Conservation (phyloP, 1,284 basidiomycete species). For the Mycosarcoma maydis region DNA sequence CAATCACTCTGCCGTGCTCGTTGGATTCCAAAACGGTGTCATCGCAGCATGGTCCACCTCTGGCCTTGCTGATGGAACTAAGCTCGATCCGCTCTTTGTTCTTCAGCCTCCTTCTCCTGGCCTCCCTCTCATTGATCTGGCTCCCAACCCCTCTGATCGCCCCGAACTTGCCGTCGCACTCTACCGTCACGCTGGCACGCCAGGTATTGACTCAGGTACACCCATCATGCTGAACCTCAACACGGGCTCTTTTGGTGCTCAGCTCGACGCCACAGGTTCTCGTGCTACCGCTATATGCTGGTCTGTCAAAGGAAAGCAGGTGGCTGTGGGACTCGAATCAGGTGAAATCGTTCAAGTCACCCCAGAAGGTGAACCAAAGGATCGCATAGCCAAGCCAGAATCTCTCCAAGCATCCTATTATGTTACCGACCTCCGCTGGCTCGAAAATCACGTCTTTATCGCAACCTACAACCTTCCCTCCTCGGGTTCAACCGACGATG, state of each 20-base stretch:
- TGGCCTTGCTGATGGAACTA: slow-evolving; percentile 22
- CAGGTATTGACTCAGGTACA: slow-evolving; percentile 53
- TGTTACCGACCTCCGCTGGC: slow-evolving; percentile 74
- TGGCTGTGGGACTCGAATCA: slow-evolving; percentile 77
- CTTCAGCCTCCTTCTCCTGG: slow-evolving; percentile 40
- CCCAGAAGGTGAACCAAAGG: slow-evolving; percentile 73
- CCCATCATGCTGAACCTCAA: slow-evolving; percentile 45
- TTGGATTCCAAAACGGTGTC: slow-evolving; percentile 49
- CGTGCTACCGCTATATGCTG: slow-evolving; percentile 73
- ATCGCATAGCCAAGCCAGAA: slow-evolving; percentile 72
- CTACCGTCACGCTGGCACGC: slow-evolving; percentile 62
- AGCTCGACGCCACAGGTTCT: slow-evolving; percentile 28
- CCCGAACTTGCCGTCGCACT: slow-evolving; percentile 67
- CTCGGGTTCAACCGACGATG: slow-evolving; percentile 27
- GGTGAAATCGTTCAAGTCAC: slow-evolving; percentile 79
- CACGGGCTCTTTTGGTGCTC: slow-evolving; percentile 37
- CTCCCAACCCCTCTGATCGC: slow-evolving; percentile 69
- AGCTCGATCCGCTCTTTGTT: slow-evolving; percentile 37
- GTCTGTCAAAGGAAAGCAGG: slow-evolving; percentile 87
- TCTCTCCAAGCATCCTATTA: slow-evolving; percentile 70
- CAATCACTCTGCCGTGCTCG: slow-evolving; percentile 27
- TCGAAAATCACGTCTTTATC: slow-evolving; percentile 78
- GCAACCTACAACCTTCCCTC: slow-evolving; percentile 72
- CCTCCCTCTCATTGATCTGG: slow-evolving; percentile 52
- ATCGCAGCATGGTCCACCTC: slow-evolving; percentile 50